phyloP scores from a whole-genome alignment of 192 early-diverging fungal species.

The Pilaira anomala region DNA sequence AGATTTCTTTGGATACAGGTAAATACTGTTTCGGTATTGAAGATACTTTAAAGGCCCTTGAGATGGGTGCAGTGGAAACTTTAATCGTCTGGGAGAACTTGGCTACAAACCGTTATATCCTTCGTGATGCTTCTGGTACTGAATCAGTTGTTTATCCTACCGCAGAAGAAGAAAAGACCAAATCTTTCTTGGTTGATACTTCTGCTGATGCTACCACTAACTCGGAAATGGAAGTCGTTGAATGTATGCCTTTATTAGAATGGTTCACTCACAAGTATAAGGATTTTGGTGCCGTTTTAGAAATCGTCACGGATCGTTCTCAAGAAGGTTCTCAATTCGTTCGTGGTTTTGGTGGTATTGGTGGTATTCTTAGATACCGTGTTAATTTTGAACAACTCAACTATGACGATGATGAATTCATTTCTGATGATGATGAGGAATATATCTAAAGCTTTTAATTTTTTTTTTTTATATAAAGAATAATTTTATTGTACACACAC shows the following conservation, averaged over 20 bases:
- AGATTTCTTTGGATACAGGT: slow-evolving; percentile 95
- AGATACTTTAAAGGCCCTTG: slow-evolving; percentile 94
- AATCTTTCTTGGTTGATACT: slow-evolving; percentile 60
- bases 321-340: slow-evolving; percentile 98
- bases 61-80: slow-evolving; percentile 97
- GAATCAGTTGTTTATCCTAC: slow-evolving; percentile 72
- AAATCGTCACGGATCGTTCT: slow-evolving; percentile 95
- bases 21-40: slow-evolving; percentile 95
- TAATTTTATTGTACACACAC: too few relatives aligned
- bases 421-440: slow-evolving; percentile 39
- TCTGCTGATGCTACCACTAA: slow-evolving; percentile 27
- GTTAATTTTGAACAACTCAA: slow-evolving; percentile 71
- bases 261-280: slow-evolving; percentile 99
- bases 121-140: slow-evolving; percentile 70
- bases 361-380: slow-evolving; percentile 76
- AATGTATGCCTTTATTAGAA: slow-evolving; percentile 83
- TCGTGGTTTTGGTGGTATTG: slow-evolving; percentile 98
- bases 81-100: slow-evolving; percentile 97
- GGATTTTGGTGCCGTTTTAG: slow-evolving; percentile 89
- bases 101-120: slow-evolving; percentile 71
- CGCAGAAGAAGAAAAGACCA: slow-evolving; percentile 83
- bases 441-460: not conserved
- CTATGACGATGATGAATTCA: slow-evolving; percentile 65
- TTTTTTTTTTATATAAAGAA: not conserved
- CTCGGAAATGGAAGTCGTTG: slow-evolving; percentile 79